Conservation (phyloP, 164 flowering plant species). For the Stephania japonica region DNA sequence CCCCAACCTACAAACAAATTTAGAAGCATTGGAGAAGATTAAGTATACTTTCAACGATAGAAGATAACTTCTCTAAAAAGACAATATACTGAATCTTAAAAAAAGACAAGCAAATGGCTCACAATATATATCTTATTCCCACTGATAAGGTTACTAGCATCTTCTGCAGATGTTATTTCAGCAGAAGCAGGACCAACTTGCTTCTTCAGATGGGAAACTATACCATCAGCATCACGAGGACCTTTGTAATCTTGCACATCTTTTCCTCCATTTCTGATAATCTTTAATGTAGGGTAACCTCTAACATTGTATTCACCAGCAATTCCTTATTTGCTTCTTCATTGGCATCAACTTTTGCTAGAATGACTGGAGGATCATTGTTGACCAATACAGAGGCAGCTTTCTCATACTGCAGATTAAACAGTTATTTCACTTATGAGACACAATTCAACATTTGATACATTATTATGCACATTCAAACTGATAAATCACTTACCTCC, state of each 20-base stretch:
- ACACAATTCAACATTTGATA: background rate
- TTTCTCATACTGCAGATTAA: constrained; percentile 64
- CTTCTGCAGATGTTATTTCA: constrained; percentile 68
- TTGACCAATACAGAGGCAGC: constrained; percentile 72
- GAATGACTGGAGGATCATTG: constrained; percentile 56
- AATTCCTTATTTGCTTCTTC: constrained; percentile 65
- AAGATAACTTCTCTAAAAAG: background rate
- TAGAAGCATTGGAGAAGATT: background rate
- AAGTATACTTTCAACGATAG: background rate
- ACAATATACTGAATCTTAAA: background rate
- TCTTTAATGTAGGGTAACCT: constrained; percentile 87
- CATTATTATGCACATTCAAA: background rate
- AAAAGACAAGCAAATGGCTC: constrained; percentile 23
- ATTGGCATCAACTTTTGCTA: constrained; percentile 87
- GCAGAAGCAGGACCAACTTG: constrained; percentile 84
- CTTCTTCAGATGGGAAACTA: constrained; percentile 66
- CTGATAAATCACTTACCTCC: constrained; percentile 46
- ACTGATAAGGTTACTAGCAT: constrained; percentile 42
- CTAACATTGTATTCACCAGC: constrained; percentile 47
- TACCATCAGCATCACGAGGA: constrained; percentile 88
- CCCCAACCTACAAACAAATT: constrained; percentile 56
- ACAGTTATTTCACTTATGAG: background rate
- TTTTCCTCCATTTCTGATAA: constrained; percentile 75
- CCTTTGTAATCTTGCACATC: constrained; percentile 76
- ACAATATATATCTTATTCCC: constrained; percentile 59